Evolutionary conservation across 805 yeast species (phyloP).

Genomic region (Saitoella complicata): DNA sequence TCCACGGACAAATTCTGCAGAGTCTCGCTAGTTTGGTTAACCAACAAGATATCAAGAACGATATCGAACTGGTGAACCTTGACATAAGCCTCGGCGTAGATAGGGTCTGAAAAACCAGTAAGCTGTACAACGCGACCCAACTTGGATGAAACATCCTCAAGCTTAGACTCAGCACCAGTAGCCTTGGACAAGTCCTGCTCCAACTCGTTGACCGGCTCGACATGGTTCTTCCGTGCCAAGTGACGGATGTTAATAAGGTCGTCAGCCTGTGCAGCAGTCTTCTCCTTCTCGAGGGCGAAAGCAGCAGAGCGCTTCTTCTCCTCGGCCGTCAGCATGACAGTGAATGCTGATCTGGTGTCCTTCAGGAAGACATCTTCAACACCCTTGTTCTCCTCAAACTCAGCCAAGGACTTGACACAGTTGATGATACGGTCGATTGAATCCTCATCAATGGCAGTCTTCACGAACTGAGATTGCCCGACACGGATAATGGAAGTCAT

Average conservation of each 20-base stretch:
- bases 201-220: constrained; percentile 27
- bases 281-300: constrained; percentile 31
- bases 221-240: constrained; percentile 33
- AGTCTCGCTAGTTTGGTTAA: constrained; percentile 82
- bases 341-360: constrained; percentile 76
- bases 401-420: constrained; percentile 61
- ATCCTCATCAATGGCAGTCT: constrained; percentile 82
- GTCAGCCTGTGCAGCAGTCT: constrained; percentile 61
- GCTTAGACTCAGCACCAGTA: constrained; percentile 29
- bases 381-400: constrained; percentile 35
- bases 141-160: constrained; percentile 46
- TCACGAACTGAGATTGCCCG: constrained; percentile 56
- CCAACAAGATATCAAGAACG: constrained; percentile 79
- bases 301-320: constrained; percentile 42
- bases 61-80: constrained; percentile 95
- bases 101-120: constrained; percentile 97
- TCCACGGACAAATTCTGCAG: constrained; percentile 83
- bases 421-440: constrained; percentile 84
- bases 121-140: constrained; percentile 77
- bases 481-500: constrained; percentile 83
- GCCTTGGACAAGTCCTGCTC: constrained; percentile 49
- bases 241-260: constrained; percentile 68
- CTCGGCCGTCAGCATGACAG: constrained; percentile 44
- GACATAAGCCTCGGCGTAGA: constrained; percentile 92
- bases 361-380: constrained; percentile 59